Evolutionary conservation across 1,139 yeast species (phyloP), one percentile per base, ranked within the genome.

Genomic region (Meyerozyma guilliermondii): DNA sequence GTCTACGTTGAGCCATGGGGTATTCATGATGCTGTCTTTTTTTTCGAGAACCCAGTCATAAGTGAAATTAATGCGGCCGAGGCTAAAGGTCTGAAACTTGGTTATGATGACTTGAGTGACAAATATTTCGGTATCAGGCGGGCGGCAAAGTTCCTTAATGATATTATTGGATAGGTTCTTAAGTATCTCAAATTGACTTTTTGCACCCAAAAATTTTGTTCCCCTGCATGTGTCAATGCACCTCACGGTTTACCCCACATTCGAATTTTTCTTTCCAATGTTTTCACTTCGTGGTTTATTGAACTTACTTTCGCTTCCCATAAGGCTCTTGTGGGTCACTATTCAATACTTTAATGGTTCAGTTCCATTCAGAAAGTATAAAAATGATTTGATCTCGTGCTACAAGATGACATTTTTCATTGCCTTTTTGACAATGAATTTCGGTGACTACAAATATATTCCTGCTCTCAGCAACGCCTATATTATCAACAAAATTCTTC

Each of bases 261-360:
- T 18, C 3, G 5, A 33, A n/a, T 17, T 20, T 22, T 33, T 33
- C 20, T 20, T 9, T 10, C 17, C 10, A 11, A 33, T 33, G 36
- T 11, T 33, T 10, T 33, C 36, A 7, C 11, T 33, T 3, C 10
- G 10, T 4, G 36, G 24, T 1, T 3, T 33, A 3, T 8, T 17
- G 24, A 17, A 18, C 11, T 5, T 33, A 2, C 2, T 20, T 14
- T 18, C 36, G n/a, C 24, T 33, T n/a, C 36, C 36, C 11, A 8
- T 33, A 6, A 33, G n/a, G 36, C 14, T 33, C 3, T 3, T 33
- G 11, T 17, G 36, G 28, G 18, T 36, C 9, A 29, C 33, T 14
- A 22, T 51, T 17, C 44, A 46, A 29, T 47, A 44, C 46, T 41
- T 43, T 39, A 35, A 46, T 13, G 53, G 53, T 6, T 48, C 48